Conservation (phyloP, 78 protist genomes). For the Capsaspora owczarzaki region DNA sequence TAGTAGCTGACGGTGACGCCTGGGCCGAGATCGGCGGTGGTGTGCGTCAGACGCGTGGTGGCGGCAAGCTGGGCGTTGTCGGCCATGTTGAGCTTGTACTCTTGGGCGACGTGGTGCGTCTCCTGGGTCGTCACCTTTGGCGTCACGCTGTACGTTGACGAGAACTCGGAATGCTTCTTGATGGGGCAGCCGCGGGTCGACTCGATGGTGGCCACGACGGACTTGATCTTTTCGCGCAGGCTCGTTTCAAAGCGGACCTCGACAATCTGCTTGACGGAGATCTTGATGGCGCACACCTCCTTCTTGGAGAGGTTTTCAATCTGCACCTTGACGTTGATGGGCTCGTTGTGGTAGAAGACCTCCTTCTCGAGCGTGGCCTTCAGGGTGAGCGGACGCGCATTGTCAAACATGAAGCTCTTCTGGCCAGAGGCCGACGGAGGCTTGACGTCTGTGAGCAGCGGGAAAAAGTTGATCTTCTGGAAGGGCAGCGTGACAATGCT, state of each 20-base stretch:
- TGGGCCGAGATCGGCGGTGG: neutral
- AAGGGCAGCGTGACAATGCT: neutral
- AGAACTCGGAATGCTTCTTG: neutral
- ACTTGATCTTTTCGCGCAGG: neutral
- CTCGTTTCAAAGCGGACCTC: neutral
- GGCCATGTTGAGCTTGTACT: slow-evolving; percentile 11
- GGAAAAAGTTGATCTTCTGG: neutral
- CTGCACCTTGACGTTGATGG: neutral
- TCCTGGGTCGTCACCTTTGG: slow-evolving; percentile 7
- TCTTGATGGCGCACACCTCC: slow-evolving; percentile 11
- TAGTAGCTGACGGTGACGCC: slow-evolving; percentile 1
- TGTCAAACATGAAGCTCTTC: neutral
- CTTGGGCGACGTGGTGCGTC: slow-evolving; percentile 9
- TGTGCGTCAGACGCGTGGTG: slow-evolving; percentile 2
- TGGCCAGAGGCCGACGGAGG: neutral
- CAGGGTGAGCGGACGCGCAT: neutral
- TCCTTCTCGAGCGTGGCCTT: neutral
- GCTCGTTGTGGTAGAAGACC: slow-evolving; percentile 2
- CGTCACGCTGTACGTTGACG: neutral
- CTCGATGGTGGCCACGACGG: neutral
- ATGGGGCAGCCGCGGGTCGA: slow-evolving; percentile 3
- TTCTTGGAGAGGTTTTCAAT: neutral
- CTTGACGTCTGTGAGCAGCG: neutral
- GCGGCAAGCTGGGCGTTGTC: neutral
- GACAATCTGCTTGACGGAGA: slow-evolving; percentile 12